Conservation (phyloP, 192 early-diverging fungal species). For the Podila epicladia region DNA sequence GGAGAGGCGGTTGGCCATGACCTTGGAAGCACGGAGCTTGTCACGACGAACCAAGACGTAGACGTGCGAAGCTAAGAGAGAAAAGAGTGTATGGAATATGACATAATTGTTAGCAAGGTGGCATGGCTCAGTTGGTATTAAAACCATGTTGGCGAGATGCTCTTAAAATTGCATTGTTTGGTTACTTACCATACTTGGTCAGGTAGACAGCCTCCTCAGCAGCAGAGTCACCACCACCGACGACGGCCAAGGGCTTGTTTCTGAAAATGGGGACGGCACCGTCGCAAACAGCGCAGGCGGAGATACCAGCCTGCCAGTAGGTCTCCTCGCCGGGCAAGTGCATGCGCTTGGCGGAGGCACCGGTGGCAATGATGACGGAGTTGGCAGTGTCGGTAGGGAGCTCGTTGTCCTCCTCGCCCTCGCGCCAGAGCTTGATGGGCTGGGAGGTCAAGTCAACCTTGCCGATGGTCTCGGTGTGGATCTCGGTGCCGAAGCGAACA, state of each 20-base stretch:
- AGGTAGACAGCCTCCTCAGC: constrained; percentile 97
- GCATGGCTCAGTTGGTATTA: not conserved
- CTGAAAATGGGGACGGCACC: constrained; percentile 98
- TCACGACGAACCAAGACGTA: constrained; percentile 95
- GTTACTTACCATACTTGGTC: constrained; percentile 84
- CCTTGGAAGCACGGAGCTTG: constrained; percentile 95
- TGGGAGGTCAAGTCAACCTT: constrained; percentile 82
- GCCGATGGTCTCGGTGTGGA: constrained; percentile 91
- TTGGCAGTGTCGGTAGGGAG: constrained; percentile 82
- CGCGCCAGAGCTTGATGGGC: constrained; percentile 90
- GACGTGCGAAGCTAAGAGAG: constrained; percentile 80
- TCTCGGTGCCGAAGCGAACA: constrained; percentile 85
- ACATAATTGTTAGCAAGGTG: not conserved
- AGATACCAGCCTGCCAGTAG: constrained; percentile 99
- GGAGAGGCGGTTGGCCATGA: constrained; percentile 91
- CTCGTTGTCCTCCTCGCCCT: constrained; percentile 77
- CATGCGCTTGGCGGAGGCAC: constrained; percentile 96
- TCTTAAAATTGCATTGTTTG: not conserved
- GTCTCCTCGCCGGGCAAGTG: constrained; percentile 88
- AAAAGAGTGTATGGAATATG: constrained; percentile 14
- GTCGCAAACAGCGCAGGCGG: constrained; percentile 99
- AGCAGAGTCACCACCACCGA: constrained; percentile 97
- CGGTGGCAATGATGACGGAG: constrained; percentile 94
- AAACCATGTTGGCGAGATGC: not conserved
- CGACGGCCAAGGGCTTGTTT: constrained; percentile 93